phyloP scores from a whole-genome alignment of 768 basidiomycete genomes.

The Amanita brunnescens region DNA sequence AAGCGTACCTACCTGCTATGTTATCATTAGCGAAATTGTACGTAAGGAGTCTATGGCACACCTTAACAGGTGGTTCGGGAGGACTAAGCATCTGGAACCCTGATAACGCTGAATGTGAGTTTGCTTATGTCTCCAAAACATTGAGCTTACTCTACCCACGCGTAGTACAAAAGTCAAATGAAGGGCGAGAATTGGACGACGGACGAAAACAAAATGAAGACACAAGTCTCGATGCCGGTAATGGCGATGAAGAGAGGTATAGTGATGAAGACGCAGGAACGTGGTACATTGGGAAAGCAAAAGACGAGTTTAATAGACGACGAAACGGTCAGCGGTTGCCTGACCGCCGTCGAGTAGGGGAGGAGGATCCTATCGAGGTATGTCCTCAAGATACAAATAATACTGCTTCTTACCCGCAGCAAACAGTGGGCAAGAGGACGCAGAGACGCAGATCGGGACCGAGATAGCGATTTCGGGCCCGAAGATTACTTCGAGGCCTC shows the following conservation, averaged over 20 bases:
- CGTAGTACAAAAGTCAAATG: slow-evolving; percentile 17
- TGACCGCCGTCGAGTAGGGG: slow-evolving; percentile 30
- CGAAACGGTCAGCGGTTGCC: slow-evolving; percentile 30
- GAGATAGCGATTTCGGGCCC: slow-evolving; percentile 66
- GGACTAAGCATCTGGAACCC: slow-evolving; percentile 60
- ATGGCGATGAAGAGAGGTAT: slow-evolving; percentile 26
- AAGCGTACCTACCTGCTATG: slow-evolving; percentile 83
- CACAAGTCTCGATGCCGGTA: slow-evolving; percentile 16
- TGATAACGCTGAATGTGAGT: slow-evolving; percentile 41
- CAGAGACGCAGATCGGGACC: slow-evolving; percentile 61
- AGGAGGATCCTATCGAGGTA: slow-evolving; percentile 70
- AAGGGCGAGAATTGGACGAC: slow-evolving; percentile 33
- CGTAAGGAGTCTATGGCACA: slow-evolving; percentile 76
- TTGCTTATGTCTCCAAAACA: not conserved
- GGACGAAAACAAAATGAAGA: slow-evolving; percentile 19
- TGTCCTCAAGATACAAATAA: slow-evolving; percentile 10
- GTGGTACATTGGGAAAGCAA: slow-evolving; percentile 81
- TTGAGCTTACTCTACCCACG: slow-evolving; percentile 4
- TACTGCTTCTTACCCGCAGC: slow-evolving; percentile 1
- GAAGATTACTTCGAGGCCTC: slow-evolving; percentile 79
- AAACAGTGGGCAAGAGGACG: slow-evolving; percentile 71
- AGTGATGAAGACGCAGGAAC: slow-evolving; percentile 43
- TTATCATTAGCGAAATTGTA: slow-evolving; percentile 81
- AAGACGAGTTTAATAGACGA: slow-evolving; percentile 65
- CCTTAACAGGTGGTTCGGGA: slow-evolving; percentile 59